Conservation (phyloP, 1,139 yeast species). For the Saccharomyces hybrid region DNA sequence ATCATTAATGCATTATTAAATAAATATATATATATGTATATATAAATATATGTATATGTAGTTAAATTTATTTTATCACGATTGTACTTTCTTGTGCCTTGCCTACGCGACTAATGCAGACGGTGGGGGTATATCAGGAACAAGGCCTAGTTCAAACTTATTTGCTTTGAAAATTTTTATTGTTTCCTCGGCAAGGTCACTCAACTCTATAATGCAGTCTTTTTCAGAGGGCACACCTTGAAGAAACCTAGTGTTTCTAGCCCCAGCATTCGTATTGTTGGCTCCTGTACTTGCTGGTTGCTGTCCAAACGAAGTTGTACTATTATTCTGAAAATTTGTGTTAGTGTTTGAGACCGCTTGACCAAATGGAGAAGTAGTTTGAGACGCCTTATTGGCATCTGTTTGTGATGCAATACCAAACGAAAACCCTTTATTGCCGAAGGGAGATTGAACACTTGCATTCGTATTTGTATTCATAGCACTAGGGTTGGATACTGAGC, state of each 20-base stretch:
- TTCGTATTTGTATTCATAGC: not conserved
- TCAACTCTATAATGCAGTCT: slow-evolving; percentile 25
- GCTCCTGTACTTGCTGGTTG: not conserved
- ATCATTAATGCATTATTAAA: not conserved
- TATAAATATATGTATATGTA: not conserved
- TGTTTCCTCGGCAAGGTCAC: slow-evolving; percentile 39
- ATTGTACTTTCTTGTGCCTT: not conserved
- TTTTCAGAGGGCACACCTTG: slow-evolving; percentile 36
- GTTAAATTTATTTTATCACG: no score
- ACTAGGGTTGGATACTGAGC: not conserved
- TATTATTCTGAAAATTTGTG: not conserved
- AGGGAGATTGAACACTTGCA: not conserved
- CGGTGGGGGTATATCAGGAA: slow-evolving; percentile 84
- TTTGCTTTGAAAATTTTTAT: slow-evolving; percentile 45
- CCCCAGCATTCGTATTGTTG: not conserved
- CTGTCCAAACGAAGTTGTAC: not conserved
- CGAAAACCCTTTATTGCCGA: not conserved
- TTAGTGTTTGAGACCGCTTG: not conserved
- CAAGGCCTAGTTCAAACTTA: slow-evolving; percentile 51
- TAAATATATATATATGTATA: not conserved
- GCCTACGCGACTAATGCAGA: slow-evolving; percentile 13
- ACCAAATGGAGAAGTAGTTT: slow-evolving; percentile 11
- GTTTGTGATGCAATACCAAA: slow-evolving; percentile 2
- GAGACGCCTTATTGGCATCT: slow-evolving; percentile 1
- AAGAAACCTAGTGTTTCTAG: slow-evolving; percentile 10